A percentile compares a stretch with the other conserved stretches of the same genome.
These are phyloP conservation scores for Iris pallida DNA, from an alignment of 116 monocot species.

Conservation along the genomic window DNA sequence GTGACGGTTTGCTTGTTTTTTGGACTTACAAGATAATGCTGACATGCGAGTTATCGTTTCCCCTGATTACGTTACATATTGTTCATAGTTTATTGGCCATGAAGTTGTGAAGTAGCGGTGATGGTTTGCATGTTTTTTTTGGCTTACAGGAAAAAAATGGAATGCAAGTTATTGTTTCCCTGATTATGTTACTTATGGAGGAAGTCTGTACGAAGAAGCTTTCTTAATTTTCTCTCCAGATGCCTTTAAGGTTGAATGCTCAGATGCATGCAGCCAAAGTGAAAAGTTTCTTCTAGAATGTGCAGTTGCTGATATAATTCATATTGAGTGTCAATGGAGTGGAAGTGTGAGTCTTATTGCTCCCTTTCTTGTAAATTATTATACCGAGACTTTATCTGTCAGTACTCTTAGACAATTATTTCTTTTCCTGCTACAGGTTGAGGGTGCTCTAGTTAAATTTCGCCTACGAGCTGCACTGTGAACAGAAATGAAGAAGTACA, in stretches of 20 bases:
- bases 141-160: conserved; percentile 27
- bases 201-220: conserved; percentile 24
- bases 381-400: too few relatives aligned
- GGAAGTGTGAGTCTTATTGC: conserved; percentile 33
- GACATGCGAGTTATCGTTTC: too few relatives aligned
- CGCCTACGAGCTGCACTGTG: too few relatives aligned
- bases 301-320: conserved; percentile 25
- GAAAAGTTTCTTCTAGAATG: conserved; percentile 26
- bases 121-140: background rate
- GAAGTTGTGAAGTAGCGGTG: background rate
- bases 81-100: background rate
- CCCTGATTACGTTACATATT: too few relatives aligned
- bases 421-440: too few relatives aligned
- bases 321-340: conserved; percentile 35
- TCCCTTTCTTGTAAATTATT: background rate
- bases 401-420: too few relatives aligned
- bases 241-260: conserved; percentile 33
- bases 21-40: too few relatives aligned
- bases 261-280: conserved; percentile 20
- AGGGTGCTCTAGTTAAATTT: too few relatives aligned
- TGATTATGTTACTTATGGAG: conserved; percentile 34
- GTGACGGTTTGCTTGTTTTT: too few relatives aligned
- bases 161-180: conserved; percentile 21
- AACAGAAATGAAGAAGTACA: too few relatives aligned
- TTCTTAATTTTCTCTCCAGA: conserved; percentile 35